phyloP scores from a whole-genome alignment of 2,329 filamentous ascomycete species.

The Pseudogymnoascus destructans region DNA sequence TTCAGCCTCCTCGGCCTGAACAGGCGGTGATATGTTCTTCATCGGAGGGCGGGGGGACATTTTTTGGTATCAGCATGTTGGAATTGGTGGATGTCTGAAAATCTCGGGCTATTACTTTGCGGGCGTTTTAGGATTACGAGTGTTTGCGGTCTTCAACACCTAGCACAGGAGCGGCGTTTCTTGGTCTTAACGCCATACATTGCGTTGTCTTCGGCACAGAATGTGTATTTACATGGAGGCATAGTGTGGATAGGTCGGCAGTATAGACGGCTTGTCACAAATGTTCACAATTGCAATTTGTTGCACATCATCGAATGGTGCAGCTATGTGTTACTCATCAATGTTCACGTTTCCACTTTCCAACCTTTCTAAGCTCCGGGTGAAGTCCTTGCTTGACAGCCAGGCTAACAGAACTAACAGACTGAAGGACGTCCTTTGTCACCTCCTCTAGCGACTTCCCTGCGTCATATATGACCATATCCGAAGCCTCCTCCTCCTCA shows the following conservation, averaged over 20 bases:
- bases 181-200: constrained; percentile 26
- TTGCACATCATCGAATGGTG: not conserved
- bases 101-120: not conserved
- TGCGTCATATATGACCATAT: constrained; percentile 42
- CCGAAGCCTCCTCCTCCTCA: constrained; percentile 39
- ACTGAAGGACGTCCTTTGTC: constrained; percentile 33
- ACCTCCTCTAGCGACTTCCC: constrained; percentile 43
- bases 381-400: constrained; percentile 2
- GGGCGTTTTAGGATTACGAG: constrained; percentile 13
- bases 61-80: constrained; percentile 1
- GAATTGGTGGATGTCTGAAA: constrained; percentile 3
- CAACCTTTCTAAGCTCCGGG: constrained; percentile 1
- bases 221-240: constrained; percentile 3
- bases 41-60: not conserved
- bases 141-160: constrained; percentile 25
- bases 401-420: constrained; percentile 29
- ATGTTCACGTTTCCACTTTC: constrained; percentile 13
- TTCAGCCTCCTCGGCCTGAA: constrained; percentile 64
- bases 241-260: not conserved
- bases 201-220: constrained; percentile 5
- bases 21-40: constrained; percentile 27
- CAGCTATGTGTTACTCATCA: not conserved
- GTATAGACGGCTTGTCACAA: not conserved
- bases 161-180: constrained; percentile 19
- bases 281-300: not conserved